A percentile compares a stretch with the other conserved stretches of the same genome.
Conservation (phyloP, 139 green algal genomes). For the Closterium sp. region DNA sequence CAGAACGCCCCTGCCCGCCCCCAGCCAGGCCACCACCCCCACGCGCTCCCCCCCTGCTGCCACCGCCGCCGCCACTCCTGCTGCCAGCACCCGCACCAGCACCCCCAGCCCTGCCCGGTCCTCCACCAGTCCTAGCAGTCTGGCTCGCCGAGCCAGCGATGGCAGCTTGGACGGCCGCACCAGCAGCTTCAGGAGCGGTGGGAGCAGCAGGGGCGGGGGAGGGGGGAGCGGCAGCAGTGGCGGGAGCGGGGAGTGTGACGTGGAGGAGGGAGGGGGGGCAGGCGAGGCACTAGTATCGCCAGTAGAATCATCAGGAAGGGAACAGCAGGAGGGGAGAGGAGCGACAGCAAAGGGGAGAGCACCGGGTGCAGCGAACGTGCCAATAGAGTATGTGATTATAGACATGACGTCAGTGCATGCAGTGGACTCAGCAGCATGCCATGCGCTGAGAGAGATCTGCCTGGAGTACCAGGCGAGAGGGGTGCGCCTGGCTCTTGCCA, state of each 20-base stretch:
- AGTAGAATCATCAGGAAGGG: neutral
- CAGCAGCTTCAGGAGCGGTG: neutral
- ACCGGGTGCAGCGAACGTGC: neutral
- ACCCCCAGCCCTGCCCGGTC: neutral
- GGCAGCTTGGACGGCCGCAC: neutral
- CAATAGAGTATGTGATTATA: constrained; percentile 71
- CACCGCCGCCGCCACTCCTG: neutral
- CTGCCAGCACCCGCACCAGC: neutral
- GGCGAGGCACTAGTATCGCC: neutral
- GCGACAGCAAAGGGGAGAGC: neutral
- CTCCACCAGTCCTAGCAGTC: neutral
- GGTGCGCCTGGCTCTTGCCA: constrained; percentile 64
- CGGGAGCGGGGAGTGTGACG: neutral
- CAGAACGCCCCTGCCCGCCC: neutral
- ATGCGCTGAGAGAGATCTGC: constrained; percentile 49
- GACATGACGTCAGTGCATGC: constrained; percentile 76
- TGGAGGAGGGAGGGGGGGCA: neutral
- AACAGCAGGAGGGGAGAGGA: neutral
- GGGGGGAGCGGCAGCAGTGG: neutral
- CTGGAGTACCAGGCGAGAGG: constrained; percentile 40
- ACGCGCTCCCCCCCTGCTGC: neutral
- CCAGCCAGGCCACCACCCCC: neutral
- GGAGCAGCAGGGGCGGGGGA: neutral
- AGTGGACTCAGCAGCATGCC: constrained; percentile 73
- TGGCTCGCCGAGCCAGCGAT: neutral